Evolutionary conservation across 768 basidiomycete genomes (phyloP).

Genomic region (Boletus barrowsii): DNA sequence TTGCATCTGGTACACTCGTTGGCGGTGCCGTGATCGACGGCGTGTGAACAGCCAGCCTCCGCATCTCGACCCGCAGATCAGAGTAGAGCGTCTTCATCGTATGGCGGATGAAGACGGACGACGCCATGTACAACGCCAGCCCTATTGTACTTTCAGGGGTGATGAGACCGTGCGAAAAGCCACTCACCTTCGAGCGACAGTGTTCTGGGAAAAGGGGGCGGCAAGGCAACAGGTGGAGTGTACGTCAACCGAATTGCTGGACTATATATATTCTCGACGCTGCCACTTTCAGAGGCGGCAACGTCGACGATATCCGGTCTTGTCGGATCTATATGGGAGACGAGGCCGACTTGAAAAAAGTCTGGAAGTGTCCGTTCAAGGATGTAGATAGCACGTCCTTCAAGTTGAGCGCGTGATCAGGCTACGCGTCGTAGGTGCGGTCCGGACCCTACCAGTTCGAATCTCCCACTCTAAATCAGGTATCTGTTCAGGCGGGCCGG

Average conservation of each 20-base stretch:
- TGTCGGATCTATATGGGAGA: slow-evolving; percentile 50
- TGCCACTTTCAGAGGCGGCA: slow-evolving; percentile 27
- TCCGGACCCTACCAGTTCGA: slow-evolving; percentile 53
- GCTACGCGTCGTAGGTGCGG: slow-evolving; percentile 16
- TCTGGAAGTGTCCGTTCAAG: slow-evolving; percentile 67
- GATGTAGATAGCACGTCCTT: slow-evolving; percentile 70
- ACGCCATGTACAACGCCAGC: slow-evolving; percentile 68
- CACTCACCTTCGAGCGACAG: slow-evolving; percentile 66
- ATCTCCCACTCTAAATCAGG: slow-evolving; percentile 79
- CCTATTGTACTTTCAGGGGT: slow-evolving; percentile 40
- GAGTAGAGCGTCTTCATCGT: slow-evolving; percentile 75
- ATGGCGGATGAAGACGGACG: slow-evolving; percentile 65
- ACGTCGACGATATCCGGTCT: slow-evolving; percentile 30
- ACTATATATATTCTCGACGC: slow-evolving; percentile 56
- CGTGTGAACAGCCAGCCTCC: slow-evolving; percentile 40
- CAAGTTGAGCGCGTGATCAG: not conserved
- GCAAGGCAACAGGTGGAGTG: slow-evolving; percentile 64
- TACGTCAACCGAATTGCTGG: slow-evolving; percentile 61
- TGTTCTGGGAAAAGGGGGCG: slow-evolving; percentile 66
- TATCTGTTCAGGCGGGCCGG: slow-evolving; percentile 26
- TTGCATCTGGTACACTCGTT: not conserved
- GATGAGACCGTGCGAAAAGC: not conserved
- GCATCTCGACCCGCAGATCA: slow-evolving; percentile 55
- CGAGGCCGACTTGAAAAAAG: slow-evolving; percentile 67
- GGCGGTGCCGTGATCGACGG: not conserved